Base-by-base conservation (phyloP, 2,329 filamentous ascomycete genomes). In the Trichoderma gracile region DNA sequence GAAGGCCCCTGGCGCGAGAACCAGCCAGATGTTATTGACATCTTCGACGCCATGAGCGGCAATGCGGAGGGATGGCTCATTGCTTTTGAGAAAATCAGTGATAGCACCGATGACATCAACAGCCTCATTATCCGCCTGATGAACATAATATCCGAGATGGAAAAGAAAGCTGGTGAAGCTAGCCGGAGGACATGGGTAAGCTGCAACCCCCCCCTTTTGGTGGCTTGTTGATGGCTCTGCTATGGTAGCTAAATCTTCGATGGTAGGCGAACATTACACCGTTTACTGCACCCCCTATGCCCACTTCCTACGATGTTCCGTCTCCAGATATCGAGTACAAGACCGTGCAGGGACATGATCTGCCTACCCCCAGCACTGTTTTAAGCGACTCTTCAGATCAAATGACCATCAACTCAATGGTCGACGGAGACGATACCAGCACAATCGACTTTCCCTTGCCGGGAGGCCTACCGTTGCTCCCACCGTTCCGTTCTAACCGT, bases 11-110 rank as follows among this genome's bases (percentile, higher is more conserved):
- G 85, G 75, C 83, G 86, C 63, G 78, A 82, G 58, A 86, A 89
- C 54, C 84, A 91, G 23, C 81, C 84, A 2, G 82, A 86, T 54
- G 80, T 89, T 53, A 82, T 84, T 42, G 88, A 91, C 53, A 92
- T 97, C 21, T 95, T 91, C 70, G 85, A 89, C 46, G 92, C 93
- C 43, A 98, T 98, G 93, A 89, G 90, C 72, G 91, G 92, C 40
- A 98, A 98, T 70, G 89, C 93, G 9, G 90, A 96, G 68, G 93
- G 93, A 49, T 98, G 94, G 94, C 86, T 89, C 65, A 87, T 88
- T 64, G 92, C 92, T 7, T 89, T 97, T 71, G 83, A 87, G 61
- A 89, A 89, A 62, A 81, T 97, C 65, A 88, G 92, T 73, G 84
- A 84, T 23, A 92, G 89, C 72, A 88, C 89, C 15, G 85, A 89